Conservation (phyloP, 75 land plant genomes). For the Ceratopteris richardii region DNA sequence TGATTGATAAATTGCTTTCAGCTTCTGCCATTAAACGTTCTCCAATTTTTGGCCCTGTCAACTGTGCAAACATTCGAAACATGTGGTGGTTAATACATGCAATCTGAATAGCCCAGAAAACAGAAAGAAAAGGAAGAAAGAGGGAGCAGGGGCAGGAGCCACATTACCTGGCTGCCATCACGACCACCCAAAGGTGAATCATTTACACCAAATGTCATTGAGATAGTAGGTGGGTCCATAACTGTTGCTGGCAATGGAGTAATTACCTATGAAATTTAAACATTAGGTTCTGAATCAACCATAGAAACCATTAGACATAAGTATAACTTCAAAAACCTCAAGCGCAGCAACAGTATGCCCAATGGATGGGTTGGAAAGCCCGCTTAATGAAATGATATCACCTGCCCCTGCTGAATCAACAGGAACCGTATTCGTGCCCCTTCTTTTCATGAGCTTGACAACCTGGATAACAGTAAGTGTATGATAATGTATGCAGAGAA, state of each 20-base stretch:
- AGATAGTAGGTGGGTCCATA: conserved; percentile 95
- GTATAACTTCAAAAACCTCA: conserved; percentile 39
- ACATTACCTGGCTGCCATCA: conserved; percentile 82
- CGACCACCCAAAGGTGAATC: conserved; percentile 96
- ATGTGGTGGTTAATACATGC: neutral
- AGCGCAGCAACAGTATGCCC: conserved; percentile 81
- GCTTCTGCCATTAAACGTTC: conserved; percentile 84
- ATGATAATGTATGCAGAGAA: neutral
- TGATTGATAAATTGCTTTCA: conserved; percentile 89
- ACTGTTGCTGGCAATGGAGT: conserved; percentile 73
- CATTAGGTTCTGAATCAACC: neutral
- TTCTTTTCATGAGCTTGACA: conserved; percentile 88
- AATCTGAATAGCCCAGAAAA: neutral
- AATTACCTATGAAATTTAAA: conserved; percentile 37
- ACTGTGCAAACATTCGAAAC: conserved; percentile 24
- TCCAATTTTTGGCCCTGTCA: conserved; percentile 94
- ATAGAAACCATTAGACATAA: neutral
- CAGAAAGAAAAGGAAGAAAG: too few relatives aligned
- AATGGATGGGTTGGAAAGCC: conserved; percentile 76
- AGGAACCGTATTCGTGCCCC: conserved; percentile 50
- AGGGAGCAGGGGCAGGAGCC: too few relatives aligned
- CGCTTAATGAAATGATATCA: conserved; percentile 92
- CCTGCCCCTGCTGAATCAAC: conserved; percentile 94
- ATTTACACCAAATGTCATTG: conserved; percentile 98
- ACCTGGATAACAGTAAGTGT: conserved; percentile 46